A percentile compares a stretch with the other conserved stretches of the same genome.
phyloP scores from a whole-genome alignment of 768 basidiomycete genomes.

The Tulasnella sp. region DNA sequence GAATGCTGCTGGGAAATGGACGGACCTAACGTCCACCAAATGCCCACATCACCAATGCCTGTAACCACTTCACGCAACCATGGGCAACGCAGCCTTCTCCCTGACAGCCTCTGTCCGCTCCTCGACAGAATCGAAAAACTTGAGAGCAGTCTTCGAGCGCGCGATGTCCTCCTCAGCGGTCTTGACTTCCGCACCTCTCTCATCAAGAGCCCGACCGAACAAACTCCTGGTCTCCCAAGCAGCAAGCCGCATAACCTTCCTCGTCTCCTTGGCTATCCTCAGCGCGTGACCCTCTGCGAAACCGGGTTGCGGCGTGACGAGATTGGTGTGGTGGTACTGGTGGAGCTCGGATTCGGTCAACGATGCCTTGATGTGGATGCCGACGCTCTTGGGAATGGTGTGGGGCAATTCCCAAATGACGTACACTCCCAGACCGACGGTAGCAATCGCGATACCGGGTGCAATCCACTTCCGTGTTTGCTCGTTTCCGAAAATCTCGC shows the following conservation, averaged over 20 bases:
- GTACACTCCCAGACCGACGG: constrained; percentile 75
- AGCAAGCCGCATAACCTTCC: constrained; percentile 89
- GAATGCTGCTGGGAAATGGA: neutral
- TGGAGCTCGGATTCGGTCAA: constrained; percentile 54
- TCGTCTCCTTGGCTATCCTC: constrained; percentile 79
- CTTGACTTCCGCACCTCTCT: constrained; percentile 73
- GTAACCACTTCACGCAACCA: neutral
- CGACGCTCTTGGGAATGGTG: constrained; percentile 87
- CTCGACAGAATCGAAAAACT: constrained; percentile 67
- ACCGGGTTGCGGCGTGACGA: constrained; percentile 51
- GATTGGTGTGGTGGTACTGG: constrained; percentile 43
- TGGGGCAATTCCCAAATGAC: constrained; percentile 84
- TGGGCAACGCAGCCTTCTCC: constrained; percentile 27
- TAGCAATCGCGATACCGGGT: constrained; percentile 77
- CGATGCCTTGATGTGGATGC: constrained; percentile 73
- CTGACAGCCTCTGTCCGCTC: constrained; percentile 48
- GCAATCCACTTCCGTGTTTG: constrained; percentile 80
- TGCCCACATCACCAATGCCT: neutral
- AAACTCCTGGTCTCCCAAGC: constrained; percentile 88
- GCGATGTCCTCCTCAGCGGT: constrained; percentile 74
- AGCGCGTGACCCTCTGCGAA: constrained; percentile 70
- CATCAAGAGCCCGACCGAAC: constrained; percentile 80
- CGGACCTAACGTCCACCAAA: constrained; percentile 13
- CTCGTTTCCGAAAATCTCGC: constrained; percentile 77
- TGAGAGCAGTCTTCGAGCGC: constrained; percentile 68